A percentile compares a stretch with the other conserved stretches of the same genome.
Conservation (phyloP, 1,284 basidiomycete species). For the Cryptococcus sp. region DNA sequence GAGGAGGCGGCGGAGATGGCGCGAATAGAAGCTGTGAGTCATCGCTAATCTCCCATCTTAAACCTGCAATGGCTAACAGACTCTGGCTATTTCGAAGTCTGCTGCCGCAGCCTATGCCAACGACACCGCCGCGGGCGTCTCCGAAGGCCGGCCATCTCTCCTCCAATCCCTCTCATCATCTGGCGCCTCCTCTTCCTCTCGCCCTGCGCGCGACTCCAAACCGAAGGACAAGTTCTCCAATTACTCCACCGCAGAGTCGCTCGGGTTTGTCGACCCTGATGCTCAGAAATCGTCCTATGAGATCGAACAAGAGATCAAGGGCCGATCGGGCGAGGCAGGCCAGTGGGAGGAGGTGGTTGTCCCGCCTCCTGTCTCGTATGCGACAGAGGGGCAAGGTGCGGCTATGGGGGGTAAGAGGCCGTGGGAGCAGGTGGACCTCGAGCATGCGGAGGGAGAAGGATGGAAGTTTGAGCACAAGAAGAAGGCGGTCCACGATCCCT, state of each 20-base stretch:
- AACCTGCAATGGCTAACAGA: no score
- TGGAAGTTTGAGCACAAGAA: conserved; percentile 33
- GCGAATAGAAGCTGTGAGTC: conserved; percentile 71
- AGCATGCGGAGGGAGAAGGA: conserved; percentile 30
- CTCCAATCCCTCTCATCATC: conserved; percentile 22
- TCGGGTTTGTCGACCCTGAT: conserved; percentile 74
- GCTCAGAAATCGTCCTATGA: conserved; percentile 52
- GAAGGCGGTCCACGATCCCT: conserved; percentile 30
- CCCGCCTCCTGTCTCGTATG: conserved; percentile 23
- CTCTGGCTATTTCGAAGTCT: conserved; percentile 20
- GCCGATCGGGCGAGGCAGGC: conserved; percentile 69
- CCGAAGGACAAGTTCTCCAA: conserved; percentile 71
- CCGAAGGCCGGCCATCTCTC: conserved; percentile 11
- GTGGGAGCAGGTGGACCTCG: conserved; percentile 18
- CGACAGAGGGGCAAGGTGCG: conserved; percentile 22
- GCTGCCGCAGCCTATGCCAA: conserved; percentile 42
- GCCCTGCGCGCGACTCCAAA: conserved; percentile 40
- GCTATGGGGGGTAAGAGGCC: conserved; percentile 16
- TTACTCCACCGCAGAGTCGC: conserved; percentile 78
- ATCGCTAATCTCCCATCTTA: neutral
- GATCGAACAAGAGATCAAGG: conserved; percentile 60
- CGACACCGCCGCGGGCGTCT: conserved; percentile 11
- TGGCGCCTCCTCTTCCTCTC: conserved; percentile 17
- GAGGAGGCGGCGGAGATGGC: conserved; percentile 84
- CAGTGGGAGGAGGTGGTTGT: conserved; percentile 73